A percentile compares a stretch with the other conserved stretches of the same genome.
Conservation (phyloP, 1,284 basidiomycete species). For the Malassezia globosa region DNA sequence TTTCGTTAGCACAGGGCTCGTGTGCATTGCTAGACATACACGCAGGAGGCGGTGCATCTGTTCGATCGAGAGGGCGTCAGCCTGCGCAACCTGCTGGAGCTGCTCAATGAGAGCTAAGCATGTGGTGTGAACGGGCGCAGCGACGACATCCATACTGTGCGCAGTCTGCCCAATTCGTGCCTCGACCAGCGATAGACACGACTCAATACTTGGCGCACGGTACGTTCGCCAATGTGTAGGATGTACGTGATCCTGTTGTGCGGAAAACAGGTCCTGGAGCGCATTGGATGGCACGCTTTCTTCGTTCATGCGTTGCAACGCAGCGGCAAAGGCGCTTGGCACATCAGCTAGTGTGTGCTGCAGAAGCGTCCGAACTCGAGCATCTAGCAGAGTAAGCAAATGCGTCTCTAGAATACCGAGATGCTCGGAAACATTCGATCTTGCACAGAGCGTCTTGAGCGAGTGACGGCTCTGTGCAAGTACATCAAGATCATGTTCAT, state of each 20-base stretch:
- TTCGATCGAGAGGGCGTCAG: not conserved
- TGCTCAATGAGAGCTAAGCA: not conserved
- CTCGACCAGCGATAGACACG: conserved; percentile 3
- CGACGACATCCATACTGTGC: not conserved
- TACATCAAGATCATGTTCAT: not conserved
- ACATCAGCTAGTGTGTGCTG: conserved; percentile 3
- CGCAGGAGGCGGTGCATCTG: conserved; percentile 1
- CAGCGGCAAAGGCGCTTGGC: not conserved
- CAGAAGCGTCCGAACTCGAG: conserved; percentile 1
- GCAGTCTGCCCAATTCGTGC: not conserved
- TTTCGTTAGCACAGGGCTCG: not conserved
- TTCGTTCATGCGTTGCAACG: conserved; percentile 1
- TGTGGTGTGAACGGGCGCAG: conserved; percentile 1
- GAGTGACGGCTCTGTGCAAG: not conserved
- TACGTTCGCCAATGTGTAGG: not conserved
- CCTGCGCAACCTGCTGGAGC: not conserved
- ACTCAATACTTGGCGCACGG: not conserved
- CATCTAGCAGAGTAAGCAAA: conserved; percentile 1
- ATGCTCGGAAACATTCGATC: not conserved
- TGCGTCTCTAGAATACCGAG: not conserved
- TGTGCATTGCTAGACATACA: conserved; percentile 1
- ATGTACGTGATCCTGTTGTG: not conserved
- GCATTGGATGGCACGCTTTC: not conserved
- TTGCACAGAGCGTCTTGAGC: not conserved
- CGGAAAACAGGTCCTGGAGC: not conserved